Conservation (phyloP, 805 yeast species). For the Yarrowia keelungensis region DNA sequence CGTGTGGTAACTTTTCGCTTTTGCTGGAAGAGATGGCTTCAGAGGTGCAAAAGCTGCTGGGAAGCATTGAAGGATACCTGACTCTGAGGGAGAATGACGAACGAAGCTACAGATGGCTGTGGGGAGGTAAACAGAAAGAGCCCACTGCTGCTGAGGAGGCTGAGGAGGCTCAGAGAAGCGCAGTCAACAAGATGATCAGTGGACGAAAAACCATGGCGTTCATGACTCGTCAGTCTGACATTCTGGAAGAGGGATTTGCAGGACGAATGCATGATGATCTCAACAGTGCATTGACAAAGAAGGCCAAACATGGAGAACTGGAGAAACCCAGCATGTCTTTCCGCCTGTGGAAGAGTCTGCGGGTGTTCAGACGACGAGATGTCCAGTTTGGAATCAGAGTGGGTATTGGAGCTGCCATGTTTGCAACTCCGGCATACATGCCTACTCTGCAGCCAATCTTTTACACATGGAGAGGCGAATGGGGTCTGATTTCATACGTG, state of each 20-base stretch:
- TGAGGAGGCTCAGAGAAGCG: conserved; percentile 12
- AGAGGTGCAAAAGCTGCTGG: conserved; percentile 60
- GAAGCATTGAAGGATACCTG: conserved; percentile 52
- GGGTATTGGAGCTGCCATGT: conserved; percentile 73
- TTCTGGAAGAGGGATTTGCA: conserved; percentile 35
- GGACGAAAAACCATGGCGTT: conserved; percentile 29
- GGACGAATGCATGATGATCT: conserved; percentile 36
- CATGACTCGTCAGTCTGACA: conserved; percentile 27
- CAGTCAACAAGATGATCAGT: conserved; percentile 25
- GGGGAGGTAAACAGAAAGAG: conserved; percentile 42
- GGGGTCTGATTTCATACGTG: conserved; percentile 83
- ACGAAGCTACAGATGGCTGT: conserved; percentile 59
- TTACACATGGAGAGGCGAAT: conserved; percentile 75
- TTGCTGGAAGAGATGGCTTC: conserved; percentile 67
- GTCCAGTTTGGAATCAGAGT: conserved; percentile 81
- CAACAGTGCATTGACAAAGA: conserved; percentile 20
- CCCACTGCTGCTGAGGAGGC: background rate
- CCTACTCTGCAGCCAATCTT: conserved; percentile 63
- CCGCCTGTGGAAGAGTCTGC: conserved; percentile 52
- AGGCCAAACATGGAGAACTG: conserved; percentile 29
- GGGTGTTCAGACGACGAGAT: conserved; percentile 65
- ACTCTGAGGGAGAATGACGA: conserved; percentile 25
- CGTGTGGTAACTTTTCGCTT: conserved; percentile 80
- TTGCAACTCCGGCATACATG: conserved; percentile 71
- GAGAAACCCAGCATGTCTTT: conserved; percentile 43